Base-by-base conservation (phyloP, 1,284 basidiomycete genomes). In the Austroboletus rostrupii region DNA sequence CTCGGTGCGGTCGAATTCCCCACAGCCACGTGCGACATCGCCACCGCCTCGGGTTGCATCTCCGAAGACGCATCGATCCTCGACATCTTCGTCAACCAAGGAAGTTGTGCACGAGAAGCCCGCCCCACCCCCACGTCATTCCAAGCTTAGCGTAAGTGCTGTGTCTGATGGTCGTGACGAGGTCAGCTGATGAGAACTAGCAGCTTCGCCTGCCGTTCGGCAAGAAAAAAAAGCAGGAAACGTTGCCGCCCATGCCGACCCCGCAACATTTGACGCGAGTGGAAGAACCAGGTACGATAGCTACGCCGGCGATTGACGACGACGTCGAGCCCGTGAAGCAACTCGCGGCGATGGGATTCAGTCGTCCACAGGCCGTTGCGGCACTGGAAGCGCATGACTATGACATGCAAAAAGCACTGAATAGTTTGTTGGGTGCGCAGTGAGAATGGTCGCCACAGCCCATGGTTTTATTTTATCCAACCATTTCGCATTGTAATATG, bases 321-420 rank as follows among this genome's bases (percentile, higher is more conserved):
- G 90, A 92, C 55, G 81, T 85, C 6, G 83, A 85, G 56, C 71
- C 81, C 0, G 87, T 93, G 31, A 91, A 87, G 63, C 83, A 85
- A 58, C 71, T 93, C 40, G 80, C 79, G 43, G 78, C 75, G 28
- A 92, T 93, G 90, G 90, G 91, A 35, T 93, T 93, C 73, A 84
- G 78, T 58, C 80, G 90, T 43, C 68, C 73, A n/a, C 83, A 91
- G 64, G 87, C 87, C 0, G 77, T 93, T 8, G 74, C 73, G 23
- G 88, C 90, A 17, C 73, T 93, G 14, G 90, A 93, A 67, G 77
- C 75, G 53, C 73, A 85, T 61, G 81, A 80, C 51, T 91, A 91
- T 61, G 84, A 91, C 62, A 74, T 92, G 33, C 81, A 76, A 61
- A 78, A 75, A 56, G 87, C 90, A 21, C 70, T 90, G 47, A 89